Evolutionary conservation across 2,329 filamentous ascomycete species (phyloP).

Genomic region (Pseudogymnoascus sp.): DNA sequence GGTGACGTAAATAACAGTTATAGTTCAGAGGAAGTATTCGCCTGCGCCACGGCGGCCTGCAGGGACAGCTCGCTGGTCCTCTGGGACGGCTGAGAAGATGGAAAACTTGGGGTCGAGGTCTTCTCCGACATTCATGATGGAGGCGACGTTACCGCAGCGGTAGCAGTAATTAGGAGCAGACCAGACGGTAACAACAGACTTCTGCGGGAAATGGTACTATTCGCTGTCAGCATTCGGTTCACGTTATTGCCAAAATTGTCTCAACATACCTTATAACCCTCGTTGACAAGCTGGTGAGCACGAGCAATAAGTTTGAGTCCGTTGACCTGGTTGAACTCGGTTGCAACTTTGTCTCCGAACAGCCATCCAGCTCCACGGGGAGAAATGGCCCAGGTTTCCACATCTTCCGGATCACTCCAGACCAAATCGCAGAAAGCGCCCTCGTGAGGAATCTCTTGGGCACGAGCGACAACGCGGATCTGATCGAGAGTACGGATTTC

Average conservation of each 20-base stretch:
- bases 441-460: slow-evolving; percentile 70
- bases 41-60: slow-evolving; percentile 59
- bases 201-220: slow-evolving; percentile 86
- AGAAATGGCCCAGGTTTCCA: slow-evolving; percentile 63
- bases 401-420: slow-evolving; percentile 67
- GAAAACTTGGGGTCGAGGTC: slow-evolving; percentile 86
- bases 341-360: slow-evolving; percentile 57
- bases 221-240: slow-evolving; percentile 25
- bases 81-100: slow-evolving; percentile 84
- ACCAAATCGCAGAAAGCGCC: slow-evolving; percentile 71
- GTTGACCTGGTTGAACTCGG: slow-evolving; percentile 72
- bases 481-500: slow-evolving; percentile 70
- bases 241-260: not conserved
- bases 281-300: slow-evolving; percentile 68
- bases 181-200: slow-evolving; percentile 80
- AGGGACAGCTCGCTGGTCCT: slow-evolving; percentile 73
- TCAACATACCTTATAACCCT: slow-evolving; percentile 58
- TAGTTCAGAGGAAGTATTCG: slow-evolving; percentile 58
- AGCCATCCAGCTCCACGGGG: slow-evolving; percentile 56
- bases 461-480: slow-evolving; percentile 64
- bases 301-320: slow-evolving; percentile 63
- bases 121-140: slow-evolving; percentile 82
- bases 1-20: slow-evolving; percentile 3
- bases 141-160: slow-evolving; percentile 49
- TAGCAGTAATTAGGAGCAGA: slow-evolving; percentile 42